Conservation (phyloP, 768 basidiomycete genomes). For the Mycena galericulata region DNA sequence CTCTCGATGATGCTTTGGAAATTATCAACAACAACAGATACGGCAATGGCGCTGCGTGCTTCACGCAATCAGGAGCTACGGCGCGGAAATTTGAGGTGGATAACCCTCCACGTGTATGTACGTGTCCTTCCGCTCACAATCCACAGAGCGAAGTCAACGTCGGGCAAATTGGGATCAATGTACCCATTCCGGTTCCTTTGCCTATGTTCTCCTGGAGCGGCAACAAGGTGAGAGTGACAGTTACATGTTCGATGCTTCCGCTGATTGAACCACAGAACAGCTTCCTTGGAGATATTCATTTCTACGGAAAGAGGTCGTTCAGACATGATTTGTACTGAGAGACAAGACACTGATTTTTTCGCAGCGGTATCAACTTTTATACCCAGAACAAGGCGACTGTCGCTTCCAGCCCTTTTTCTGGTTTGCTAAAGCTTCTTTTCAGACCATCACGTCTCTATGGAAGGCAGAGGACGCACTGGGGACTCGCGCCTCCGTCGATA, state of each 20-base stretch:
- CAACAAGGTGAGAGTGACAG: constrained; percentile 69
- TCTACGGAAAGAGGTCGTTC: constrained; percentile 87
- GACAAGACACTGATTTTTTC: constrained; percentile 12
- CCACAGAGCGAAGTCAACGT: constrained; percentile 85
- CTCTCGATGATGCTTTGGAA: constrained; percentile 89
- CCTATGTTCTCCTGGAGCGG: constrained; percentile 98
- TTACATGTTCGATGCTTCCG: not conserved
- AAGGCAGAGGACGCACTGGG: constrained; percentile 86
- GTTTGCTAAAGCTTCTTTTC: not conserved
- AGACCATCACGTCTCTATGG: constrained; percentile 97
- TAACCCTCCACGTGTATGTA: not conserved
- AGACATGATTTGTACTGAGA: not conserved
- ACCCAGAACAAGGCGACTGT: constrained; percentile 87
- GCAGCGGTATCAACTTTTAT: constrained; percentile 92
- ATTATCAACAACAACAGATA: constrained; percentile 93
- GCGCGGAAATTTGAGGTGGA: constrained; percentile 83
- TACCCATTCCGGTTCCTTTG: constrained; percentile 90
- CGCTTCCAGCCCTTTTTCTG: not conserved
- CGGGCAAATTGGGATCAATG: constrained; percentile 94
- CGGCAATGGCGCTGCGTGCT: constrained; percentile 95
- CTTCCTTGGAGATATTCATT: constrained; percentile 86
- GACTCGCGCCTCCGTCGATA: constrained; percentile 84
- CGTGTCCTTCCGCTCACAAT: not conserved
- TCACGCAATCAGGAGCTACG: constrained; percentile 95
- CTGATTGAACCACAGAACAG: constrained; percentile 60